These are phyloP conservation scores for Puccinia hordei DNA, from an alignment of 1,284 basidiomycete genomes.

Conservation along the genomic window DNA sequence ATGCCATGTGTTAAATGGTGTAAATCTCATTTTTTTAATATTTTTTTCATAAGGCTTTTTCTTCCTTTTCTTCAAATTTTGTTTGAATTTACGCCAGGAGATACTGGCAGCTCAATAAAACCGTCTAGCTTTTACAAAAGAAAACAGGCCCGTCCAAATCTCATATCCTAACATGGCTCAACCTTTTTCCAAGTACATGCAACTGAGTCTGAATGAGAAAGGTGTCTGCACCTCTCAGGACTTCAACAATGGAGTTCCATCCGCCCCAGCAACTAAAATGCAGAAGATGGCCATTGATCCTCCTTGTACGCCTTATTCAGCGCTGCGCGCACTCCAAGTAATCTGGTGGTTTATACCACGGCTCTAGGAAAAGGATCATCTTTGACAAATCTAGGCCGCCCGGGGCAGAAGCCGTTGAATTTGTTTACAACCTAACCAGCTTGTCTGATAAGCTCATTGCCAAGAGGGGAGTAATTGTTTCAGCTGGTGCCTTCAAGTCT, in stretches of 20 bases:
- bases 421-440: conserved; percentile 2
- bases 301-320: conserved; percentile 20
- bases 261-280: conserved; percentile 27
- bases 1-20: too few species aligned
- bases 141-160: conserved; percentile 55
- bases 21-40: too few species aligned
- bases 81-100: conserved; percentile 32
- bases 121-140: not conserved
- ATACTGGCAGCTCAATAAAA: conserved; percentile 18
- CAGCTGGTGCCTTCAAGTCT: conserved; percentile 57
- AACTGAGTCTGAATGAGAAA: conserved; percentile 56
- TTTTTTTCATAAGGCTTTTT: too few species aligned
- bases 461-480: conserved; percentile 56
- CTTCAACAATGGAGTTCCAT: conserved; percentile 40
- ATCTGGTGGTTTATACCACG: conserved; percentile 32
- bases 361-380: conserved; percentile 21
- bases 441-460: not conserved
- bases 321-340: not conserved
- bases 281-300: conserved; percentile 13
- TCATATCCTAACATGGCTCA: conserved; percentile 54
- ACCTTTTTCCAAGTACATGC: conserved; percentile 51
- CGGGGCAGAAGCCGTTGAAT: conserved; percentile 23
- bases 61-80: too few species aligned
- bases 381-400: conserved; percentile 31
- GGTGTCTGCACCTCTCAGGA: conserved; percentile 50